Evolutionary conservation across 805 yeast genomes (phyloP).

Genomic region (Scheffersomyces stipitis): DNA sequence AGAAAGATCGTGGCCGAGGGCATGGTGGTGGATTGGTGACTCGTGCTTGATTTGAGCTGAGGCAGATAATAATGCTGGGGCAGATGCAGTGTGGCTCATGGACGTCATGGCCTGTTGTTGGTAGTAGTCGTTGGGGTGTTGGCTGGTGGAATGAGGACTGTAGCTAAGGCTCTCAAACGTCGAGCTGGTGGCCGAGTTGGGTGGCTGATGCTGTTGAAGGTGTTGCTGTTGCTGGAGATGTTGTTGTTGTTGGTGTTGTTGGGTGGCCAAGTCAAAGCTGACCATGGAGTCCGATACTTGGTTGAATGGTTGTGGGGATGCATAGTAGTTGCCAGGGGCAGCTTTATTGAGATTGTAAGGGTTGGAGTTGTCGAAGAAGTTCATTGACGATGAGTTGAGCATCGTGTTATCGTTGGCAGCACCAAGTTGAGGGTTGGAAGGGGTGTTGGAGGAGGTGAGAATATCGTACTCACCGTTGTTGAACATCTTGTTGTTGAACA

Average conservation of each 20-base stretch:
- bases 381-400: slow-evolving; percentile 4
- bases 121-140: not conserved
- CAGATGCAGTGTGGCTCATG: not conserved
- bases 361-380: slow-evolving; percentile 2
- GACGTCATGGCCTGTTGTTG: slow-evolving; percentile 1
- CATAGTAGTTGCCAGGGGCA: slow-evolving; percentile 3
- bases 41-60: not conserved
- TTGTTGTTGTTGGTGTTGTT: slow-evolving; percentile 2
- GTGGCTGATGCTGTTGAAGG: not conserved
- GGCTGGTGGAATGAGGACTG: not conserved
- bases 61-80: not conserved
- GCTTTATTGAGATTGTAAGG: not conserved
- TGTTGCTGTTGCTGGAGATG: slow-evolving; percentile 1
- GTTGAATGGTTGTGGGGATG: slow-evolving; percentile 2
- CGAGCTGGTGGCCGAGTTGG: not conserved
- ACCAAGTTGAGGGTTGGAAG: not conserved
- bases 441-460: slow-evolving; percentile 1
- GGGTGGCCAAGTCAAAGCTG: slow-evolving; percentile 4
- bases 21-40: not conserved
- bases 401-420: slow-evolving; percentile 3
- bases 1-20: not conserved
- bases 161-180: not conserved
- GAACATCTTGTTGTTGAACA: not conserved
- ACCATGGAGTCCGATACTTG: not conserved
- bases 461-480: slow-evolving; percentile 3